Evolutionary conservation across 805 yeast species (phyloP), one percentile per base, ranked within the genome.

Genomic region (Komagataella phaffii): DNA sequence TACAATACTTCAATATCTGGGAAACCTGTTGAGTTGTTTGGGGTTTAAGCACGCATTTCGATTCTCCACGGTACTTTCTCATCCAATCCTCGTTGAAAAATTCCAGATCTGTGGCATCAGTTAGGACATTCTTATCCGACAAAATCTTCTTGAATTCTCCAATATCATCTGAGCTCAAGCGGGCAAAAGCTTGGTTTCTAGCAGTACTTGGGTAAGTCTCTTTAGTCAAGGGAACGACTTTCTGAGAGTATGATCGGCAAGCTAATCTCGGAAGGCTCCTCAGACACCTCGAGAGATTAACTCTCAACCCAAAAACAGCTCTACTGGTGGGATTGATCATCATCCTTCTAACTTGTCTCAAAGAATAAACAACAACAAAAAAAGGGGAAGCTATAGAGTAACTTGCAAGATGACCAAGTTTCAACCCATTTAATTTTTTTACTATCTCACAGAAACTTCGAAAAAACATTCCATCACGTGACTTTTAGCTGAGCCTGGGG

Each of bases 11-110:
- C 62, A 91, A 62, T 55, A 91, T 87, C 58, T 79, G 62, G 2
- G 90, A 74, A 17, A 91, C 83, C 65, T 90, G 90, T 55, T 83
- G 80, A 2, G 88, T 79, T 12, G 85, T 76, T 59, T 81, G 84
- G 44, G 98, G 98, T 65, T 84, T 87, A 57, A 90, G 72, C 1
- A 88, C 89, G 24, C 91, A 63, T 59, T 77, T 72, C 0, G 96
- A 82, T 61, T 85, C 88, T n/a, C 98, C 98, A 54, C 79, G 75
- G 68, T 89, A 90, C 67, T 90, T 90, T 61, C 87, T 76, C 96
- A 88, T 90, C 88, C 95, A 86, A 66, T 90, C 98, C 64, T 85
- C 91, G 62, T 90, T 91, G 74, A 70, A 87, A 54, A 77, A 77
- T 18, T 76, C 73, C 46, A 90, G 70, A 59, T 85, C 93, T 46